Conservation (phyloP, 345 rosid genomes). For the Erucastrum elatum region DNA sequence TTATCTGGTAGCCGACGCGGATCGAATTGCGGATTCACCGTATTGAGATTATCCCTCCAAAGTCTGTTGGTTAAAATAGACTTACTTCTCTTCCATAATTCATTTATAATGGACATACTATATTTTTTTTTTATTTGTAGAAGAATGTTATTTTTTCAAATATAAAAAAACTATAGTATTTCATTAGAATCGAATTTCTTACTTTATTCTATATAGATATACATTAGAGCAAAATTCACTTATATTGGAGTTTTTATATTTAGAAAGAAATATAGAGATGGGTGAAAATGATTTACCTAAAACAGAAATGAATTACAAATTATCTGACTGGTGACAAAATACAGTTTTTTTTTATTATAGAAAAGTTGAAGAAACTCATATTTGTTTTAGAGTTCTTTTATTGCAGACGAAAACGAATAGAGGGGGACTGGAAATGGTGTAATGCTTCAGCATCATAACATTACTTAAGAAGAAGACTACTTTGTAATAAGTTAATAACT, state of each 20-base stretch:
- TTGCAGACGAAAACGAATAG: background rate
- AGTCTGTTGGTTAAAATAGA: too few species aligned
- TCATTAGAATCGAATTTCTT: too few species aligned
- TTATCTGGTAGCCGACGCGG: too few species aligned
- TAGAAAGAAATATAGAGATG: background rate
- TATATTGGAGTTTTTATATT: too few species aligned
- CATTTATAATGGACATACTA: background rate
- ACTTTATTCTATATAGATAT: too few species aligned
- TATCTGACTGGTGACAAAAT: background rate
- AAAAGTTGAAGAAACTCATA: too few species aligned
- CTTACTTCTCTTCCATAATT: background rate
- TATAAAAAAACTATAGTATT: too few species aligned
- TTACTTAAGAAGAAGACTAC: background rate
- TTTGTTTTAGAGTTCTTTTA: background rate
- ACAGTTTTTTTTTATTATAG: background rate
- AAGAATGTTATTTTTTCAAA: too few species aligned
- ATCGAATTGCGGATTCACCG: too few species aligned
- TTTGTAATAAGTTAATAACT: background rate
- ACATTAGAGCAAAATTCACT: too few species aligned
- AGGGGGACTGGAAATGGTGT: background rate
- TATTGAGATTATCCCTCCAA: too few species aligned
- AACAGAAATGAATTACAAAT: background rate
- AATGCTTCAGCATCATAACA: conserved; percentile 3
- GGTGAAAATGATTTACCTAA: background rate
- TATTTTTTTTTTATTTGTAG: too few species aligned